These are phyloP conservation scores for Teratosphaeria viscida DNA, from an alignment of 2,329 filamentous ascomycete genomes.

Conservation along the genomic window DNA sequence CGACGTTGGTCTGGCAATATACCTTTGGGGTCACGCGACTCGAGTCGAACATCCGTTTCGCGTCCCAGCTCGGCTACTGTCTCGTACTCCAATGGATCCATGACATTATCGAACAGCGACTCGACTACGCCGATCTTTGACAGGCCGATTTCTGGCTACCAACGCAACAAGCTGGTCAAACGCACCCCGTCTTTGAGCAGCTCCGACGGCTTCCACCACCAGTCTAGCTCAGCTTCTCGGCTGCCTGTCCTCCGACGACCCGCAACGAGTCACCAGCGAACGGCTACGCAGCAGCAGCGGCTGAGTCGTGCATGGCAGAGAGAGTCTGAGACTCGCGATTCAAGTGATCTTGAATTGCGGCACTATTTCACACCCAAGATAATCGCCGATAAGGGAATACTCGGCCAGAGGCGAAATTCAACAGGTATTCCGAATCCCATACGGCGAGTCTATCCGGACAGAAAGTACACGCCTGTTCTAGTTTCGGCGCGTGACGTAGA, in stretches of 20 bases:
- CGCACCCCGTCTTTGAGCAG: conserved; percentile 50
- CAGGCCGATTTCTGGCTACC: conserved; percentile 27
- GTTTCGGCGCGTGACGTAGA: conserved; percentile 20
- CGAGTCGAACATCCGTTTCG: conserved; percentile 45
- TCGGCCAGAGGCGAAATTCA: conserved; percentile 16
- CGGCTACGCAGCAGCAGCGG: conserved; percentile 51
- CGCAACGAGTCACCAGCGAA: conserved; percentile 69
- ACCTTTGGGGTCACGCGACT: conserved; percentile 21
- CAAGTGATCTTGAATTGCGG: conserved; percentile 20
- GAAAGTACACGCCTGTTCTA: conserved; percentile 24
- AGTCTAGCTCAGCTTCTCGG: conserved; percentile 43
- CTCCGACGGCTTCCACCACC: conserved; percentile 34
- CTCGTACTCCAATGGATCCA: conserved; percentile 50
- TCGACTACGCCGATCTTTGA: conserved; percentile 55
- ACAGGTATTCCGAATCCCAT: conserved; percentile 29
- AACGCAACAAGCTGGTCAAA: conserved; percentile 71
- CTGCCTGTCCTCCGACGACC: conserved; percentile 59
- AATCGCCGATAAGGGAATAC: conserved; percentile 8
- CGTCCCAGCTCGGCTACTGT: conserved; percentile 57
- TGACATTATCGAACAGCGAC: conserved; percentile 35
- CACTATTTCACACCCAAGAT: conserved; percentile 26
- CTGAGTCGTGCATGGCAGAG: conserved; percentile 5
- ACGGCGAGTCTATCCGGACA: conserved; percentile 26
- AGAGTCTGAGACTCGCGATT: conserved; percentile 7
- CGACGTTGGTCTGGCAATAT: conserved; percentile 49